Evolutionary conservation across 352 stramenopile species (phyloP), one percentile per base, ranked within the genome.

Genomic region (Globisporangium orthogonon): DNA sequence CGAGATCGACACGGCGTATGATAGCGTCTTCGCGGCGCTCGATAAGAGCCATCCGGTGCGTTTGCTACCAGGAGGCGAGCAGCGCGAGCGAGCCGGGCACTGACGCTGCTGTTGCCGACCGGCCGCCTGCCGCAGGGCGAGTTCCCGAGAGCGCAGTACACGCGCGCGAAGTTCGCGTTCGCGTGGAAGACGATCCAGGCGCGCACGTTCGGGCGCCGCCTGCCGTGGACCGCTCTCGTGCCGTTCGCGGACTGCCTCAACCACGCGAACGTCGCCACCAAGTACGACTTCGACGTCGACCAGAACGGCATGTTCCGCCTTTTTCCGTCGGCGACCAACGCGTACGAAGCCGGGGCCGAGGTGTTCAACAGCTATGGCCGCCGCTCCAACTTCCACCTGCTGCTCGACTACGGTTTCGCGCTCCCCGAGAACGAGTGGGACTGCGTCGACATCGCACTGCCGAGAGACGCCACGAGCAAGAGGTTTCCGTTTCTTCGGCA

Each of bases 341-440:
- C 54, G 49, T 97, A 87, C 61, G 58, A 52, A 0, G 56, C 69
- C 9, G 81, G 83, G 3, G 47, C 55, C 14, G 91, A 98, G 65
- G 86, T 94, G 18, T 97, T 97, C 62, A 98, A 97, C 65, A 94
- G 76, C 61, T 98, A 98, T 66, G 91, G 91, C 0, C 73, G 88
- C 3, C 70, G 91, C 29, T 58, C 73, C 47, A 98, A 97, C 63
- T 85, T 87, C 45, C 83, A 94, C 65, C 65, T 98, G 30, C 69
- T 97, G 39, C 68, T 97, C 5, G 91, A 97, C 59, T 98, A 98
- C 63, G 91, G 91, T n/a, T 98, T 98, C 66, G 74, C 83, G 15
- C 68, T 98, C 23, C 52, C 73, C 7, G 56, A 93, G 50, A 98
- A 98, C 47, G 83, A 96, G 66, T 97, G 89, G 87, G 91, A 90